phyloP scores from a whole-genome alignment of 148 eudicot genomes.

The Rhododendron kiyosumense region DNA sequence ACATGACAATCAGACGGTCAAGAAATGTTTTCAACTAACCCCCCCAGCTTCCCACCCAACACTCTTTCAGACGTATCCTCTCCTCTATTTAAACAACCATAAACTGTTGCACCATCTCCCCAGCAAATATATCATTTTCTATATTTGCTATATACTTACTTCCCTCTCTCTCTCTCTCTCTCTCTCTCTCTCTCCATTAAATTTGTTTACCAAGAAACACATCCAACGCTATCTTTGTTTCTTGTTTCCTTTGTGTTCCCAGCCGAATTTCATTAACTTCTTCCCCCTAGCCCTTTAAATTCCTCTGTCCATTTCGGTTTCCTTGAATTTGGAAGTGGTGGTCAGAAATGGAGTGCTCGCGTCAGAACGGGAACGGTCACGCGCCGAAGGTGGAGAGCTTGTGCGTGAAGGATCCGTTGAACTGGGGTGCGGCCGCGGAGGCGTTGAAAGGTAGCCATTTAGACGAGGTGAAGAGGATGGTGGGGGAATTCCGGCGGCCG shows the following conservation, averaged over 20 bases:
- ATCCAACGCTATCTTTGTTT: background rate
- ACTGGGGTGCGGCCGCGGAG: constrained; percentile 23
- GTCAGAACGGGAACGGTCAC: constrained; percentile 6
- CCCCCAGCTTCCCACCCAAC: constrained; percentile 23
- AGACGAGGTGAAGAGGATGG: constrained; percentile 28
- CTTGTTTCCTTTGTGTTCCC: background rate
- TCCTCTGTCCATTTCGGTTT: background rate
- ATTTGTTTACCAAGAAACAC: background rate
- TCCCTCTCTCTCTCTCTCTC: background rate
- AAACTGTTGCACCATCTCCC: constrained; percentile 3
- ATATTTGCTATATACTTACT: background rate
- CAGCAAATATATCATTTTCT: background rate
- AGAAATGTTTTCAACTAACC: constrained; percentile 11
- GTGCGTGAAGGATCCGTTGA: constrained; percentile 18
- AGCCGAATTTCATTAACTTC: background rate
- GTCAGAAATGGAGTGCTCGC: background rate
- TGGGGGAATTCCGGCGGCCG: constrained; percentile 12
- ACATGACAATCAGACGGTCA: constrained; percentile 10
- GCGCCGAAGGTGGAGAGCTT: background rate
- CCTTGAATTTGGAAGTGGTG: background rate
- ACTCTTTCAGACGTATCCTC: constrained; percentile 2
- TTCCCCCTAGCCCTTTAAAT: no score
- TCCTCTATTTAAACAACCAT: constrained; percentile 17
- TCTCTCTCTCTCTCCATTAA: background rate
- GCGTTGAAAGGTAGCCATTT: constrained; percentile 23